Conservation (phyloP, 208 protist genomes). For the Naegleria fowleri region DNA sequence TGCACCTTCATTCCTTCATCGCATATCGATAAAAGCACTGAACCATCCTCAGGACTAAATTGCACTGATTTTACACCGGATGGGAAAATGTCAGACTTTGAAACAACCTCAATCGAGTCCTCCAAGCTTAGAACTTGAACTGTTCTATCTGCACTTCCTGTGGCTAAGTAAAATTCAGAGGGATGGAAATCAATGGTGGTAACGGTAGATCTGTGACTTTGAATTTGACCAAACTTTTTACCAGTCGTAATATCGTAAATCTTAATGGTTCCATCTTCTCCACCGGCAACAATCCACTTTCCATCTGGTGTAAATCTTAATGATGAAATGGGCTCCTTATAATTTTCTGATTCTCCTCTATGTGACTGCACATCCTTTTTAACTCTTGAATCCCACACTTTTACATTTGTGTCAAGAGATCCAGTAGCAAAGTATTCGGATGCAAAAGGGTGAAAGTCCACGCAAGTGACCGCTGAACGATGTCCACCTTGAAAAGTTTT, state of each 20-base stretch:
- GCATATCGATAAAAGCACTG: not conserved
- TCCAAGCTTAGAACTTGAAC: constrained; percentile 49
- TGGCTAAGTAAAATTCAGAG: constrained; percentile 49
- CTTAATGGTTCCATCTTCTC: constrained; percentile 34
- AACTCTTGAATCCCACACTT: constrained; percentile 53
- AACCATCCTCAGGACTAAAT: not conserved
- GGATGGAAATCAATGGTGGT: constrained; percentile 51
- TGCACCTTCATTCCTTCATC: not conserved
- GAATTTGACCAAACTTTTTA: constrained; percentile 37
- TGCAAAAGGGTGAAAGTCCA: constrained; percentile 53
- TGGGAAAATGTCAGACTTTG: constrained; percentile 18
- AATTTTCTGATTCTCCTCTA: constrained; percentile 43
- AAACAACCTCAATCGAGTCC: not conserved
- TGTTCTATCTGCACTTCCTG: constrained; percentile 41
- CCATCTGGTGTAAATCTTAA: constrained; percentile 53
- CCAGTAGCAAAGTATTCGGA: constrained; percentile 50
- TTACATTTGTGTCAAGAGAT: constrained; percentile 49
- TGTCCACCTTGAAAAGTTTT: constrained; percentile 41
- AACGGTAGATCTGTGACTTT: constrained; percentile 35
- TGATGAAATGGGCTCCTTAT: constrained; percentile 26
- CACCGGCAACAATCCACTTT: constrained; percentile 45
- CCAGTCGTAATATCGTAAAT: constrained; percentile 54
- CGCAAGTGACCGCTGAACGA: constrained; percentile 34
- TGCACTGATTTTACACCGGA: not conserved
- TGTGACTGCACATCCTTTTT: constrained; percentile 34